phyloP scores from a whole-genome alignment of 208 protist species.

The Porcisia hertigi region DNA sequence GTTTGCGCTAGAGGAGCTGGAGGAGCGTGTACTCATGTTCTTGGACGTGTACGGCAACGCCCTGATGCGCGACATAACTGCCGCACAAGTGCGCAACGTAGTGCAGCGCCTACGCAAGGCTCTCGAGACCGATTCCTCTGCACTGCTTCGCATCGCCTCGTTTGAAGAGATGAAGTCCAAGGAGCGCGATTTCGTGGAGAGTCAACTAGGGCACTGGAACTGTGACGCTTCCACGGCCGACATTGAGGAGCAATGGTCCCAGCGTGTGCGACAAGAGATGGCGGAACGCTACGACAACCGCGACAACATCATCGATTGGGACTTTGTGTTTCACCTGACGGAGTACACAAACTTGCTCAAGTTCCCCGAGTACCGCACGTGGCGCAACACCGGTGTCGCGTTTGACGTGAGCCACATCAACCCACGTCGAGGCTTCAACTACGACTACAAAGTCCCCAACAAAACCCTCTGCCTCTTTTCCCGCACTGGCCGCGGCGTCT shows the following conservation, averaged over 20 bases:
- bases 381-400: conserved; percentile 86
- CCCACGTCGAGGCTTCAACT: conserved; percentile 73
- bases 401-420: conserved; percentile 90
- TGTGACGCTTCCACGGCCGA: conserved; percentile 55
- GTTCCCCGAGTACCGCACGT: conserved; percentile 89
- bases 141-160: conserved; percentile 41
- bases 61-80: conserved; percentile 73
- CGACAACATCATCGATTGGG: conserved; percentile 93
- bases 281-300: conserved; percentile 92
- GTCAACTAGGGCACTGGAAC: conserved; percentile 80
- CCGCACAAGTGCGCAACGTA: conserved; percentile 72
- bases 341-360: conserved; percentile 90
- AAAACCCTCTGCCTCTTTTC: conserved; percentile 89
- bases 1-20: conserved; percentile 82
- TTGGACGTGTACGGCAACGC: conserved; percentile 88
- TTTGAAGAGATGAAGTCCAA: conserved; percentile 87
- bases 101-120: conserved; percentile 56
- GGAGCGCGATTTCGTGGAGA: conserved; percentile 86
- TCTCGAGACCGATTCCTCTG: conserved; percentile 34
- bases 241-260: conserved; percentile 62
- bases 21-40: conserved; percentile 92
- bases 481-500: conserved; percentile 61
- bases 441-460: conserved; percentile 82
- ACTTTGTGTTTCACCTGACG: conserved; percentile 85
- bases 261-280: conserved; percentile 85